Evolutionary conservation across 2,329 filamentous ascomycete species (phyloP).

Genomic region (Sordariomycetes sp.): DNA sequence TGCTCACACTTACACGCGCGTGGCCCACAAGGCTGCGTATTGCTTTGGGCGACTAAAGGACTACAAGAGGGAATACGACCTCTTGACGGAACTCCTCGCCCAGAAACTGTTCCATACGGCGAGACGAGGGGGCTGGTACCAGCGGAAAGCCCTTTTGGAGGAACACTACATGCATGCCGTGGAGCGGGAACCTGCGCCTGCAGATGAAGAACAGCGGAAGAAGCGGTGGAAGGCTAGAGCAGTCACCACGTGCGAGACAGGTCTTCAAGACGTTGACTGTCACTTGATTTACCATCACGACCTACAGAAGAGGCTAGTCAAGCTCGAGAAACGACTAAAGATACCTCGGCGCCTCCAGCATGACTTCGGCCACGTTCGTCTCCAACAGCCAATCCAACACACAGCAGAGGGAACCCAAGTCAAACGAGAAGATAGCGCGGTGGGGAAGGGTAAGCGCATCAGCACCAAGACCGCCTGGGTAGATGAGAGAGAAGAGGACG

Average conservation of each 20-base stretch:
- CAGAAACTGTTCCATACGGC: slow-evolving; percentile 81
- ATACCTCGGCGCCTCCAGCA: slow-evolving; percentile 81
- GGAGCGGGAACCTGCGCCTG: slow-evolving; percentile 26
- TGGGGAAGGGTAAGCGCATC: slow-evolving; percentile 27
- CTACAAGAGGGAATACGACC: slow-evolving; percentile 62
- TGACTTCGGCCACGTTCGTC: slow-evolving; percentile 77
- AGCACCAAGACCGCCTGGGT: slow-evolving; percentile 79
- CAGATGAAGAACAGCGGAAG: slow-evolving; percentile 46
- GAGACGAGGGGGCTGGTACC: slow-evolving; percentile 85
- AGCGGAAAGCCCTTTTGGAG: slow-evolving; percentile 85
- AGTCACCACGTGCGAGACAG: slow-evolving; percentile 70
- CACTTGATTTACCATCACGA: slow-evolving; percentile 93
- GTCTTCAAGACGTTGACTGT: slow-evolving; percentile 77
- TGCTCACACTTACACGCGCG: slow-evolving; percentile 85
- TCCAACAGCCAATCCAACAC: slow-evolving; percentile 67
- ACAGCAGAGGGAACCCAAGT: slow-evolving; percentile 69
- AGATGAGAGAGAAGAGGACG: slow-evolving; percentile 57
- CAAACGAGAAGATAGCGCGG: slow-evolving; percentile 40
- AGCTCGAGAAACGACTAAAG: slow-evolving; percentile 76
- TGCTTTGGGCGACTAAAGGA: slow-evolving; percentile 75
- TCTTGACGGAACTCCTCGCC: slow-evolving; percentile 63
- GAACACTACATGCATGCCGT: slow-evolving; percentile 83
- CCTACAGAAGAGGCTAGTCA: slow-evolving; percentile 83
- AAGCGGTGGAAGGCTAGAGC: slow-evolving; percentile 75
- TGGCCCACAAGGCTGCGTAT: slow-evolving; percentile 77